Conservation (phyloP, 495 filamentous ascomycete genomes). For the Tuber brumale region DNA sequence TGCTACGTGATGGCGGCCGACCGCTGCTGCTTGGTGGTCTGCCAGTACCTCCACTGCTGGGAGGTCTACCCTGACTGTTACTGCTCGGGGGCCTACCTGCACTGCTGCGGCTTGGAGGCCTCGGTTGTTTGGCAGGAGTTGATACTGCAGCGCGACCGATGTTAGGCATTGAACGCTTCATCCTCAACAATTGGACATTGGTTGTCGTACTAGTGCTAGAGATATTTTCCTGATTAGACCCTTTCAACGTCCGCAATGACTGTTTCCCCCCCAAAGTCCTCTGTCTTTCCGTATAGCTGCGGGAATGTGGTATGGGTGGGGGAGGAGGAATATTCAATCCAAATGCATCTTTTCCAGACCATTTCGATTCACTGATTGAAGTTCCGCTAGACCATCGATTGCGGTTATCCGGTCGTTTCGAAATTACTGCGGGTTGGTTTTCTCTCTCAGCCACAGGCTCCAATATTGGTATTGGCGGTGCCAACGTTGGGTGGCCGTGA, state of each 20-base stretch:
- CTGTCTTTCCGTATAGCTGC: slow-evolving; percentile 47
- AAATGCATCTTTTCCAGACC: slow-evolving; percentile 31
- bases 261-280: slow-evolving; percentile 57
- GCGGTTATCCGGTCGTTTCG: slow-evolving; percentile 28
- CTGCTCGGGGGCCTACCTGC: slow-evolving; percentile 38
- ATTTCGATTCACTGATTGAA: slow-evolving; percentile 25
- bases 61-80: slow-evolving; percentile 34
- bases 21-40: slow-evolving; percentile 42
- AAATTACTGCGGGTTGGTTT: slow-evolving; percentile 51
- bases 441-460: slow-evolving; percentile 92
- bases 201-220: slow-evolving; percentile 53
- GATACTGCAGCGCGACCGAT: slow-evolving; percentile 50
- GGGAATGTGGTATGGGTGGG: slow-evolving; percentile 51
- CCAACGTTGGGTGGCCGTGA: slow-evolving; percentile 56
- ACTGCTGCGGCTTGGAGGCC: slow-evolving; percentile 39
- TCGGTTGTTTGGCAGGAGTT: slow-evolving; percentile 40
- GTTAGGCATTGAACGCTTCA: slow-evolving; percentile 82
- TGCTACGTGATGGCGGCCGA: slow-evolving; percentile 44
- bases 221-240: slow-evolving; percentile 38
- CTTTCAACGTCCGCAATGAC: slow-evolving; percentile 52
- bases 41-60: slow-evolving; percentile 33
- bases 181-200: slow-evolving; percentile 64
- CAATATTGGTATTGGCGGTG: slow-evolving; percentile 65
- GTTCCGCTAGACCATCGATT: slow-evolving; percentile 35
- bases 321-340: slow-evolving; percentile 55